Base-by-base conservation (phyloP, 2,329 filamentous ascomycete species). In the Paracoccidioides lutzii region DNA sequence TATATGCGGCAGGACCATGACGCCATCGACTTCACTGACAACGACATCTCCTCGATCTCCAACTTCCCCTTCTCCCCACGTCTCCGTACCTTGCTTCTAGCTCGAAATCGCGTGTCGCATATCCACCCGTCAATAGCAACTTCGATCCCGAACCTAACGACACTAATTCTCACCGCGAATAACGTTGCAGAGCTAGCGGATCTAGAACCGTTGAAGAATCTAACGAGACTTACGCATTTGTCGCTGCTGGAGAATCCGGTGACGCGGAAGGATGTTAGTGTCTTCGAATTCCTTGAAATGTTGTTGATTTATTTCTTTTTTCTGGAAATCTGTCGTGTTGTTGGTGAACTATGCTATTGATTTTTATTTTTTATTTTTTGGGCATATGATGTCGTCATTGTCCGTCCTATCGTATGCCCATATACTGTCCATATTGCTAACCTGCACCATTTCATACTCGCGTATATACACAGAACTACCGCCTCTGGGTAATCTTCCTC, bases 11-110 rank as follows among this genome's bases (percentile, higher is more conserved):
- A 94, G 88, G 88, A 90, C 65, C 90, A 94, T 80, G 93, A 97
- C 77, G 84, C 88, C 62, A 94, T 98, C 78, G 93, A 98, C 76
- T 85, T 98, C 66, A 97, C 93, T 72, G 93, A 98, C 78, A 98
- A 98, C 73, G 90, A 96, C 73, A 91, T 98, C 67, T 83, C 88
- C 64, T 78, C 85, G 52, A 81, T 98, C 60, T 85, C 84, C 62
- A 96, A 96, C 75, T 95, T 98, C 70, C 93, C 93, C 3, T 82
- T 95, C 52, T 91, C 87, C 55, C 90, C 89, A 48, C 87, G 93
- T 63, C 78, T 97, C 65, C 87, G 83, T 64, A 95, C 89, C 22
- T 81, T 98, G 44, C 83, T 98, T 50, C 81, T 95, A 55, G 90
- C 90, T 54, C 84, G 90, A 61, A 98, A 98, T 74, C 85, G 93